These are phyloP conservation scores for Dunaliella primolecta DNA, from an alignment of 139 green algal genomes.

Conservation along the genomic window DNA sequence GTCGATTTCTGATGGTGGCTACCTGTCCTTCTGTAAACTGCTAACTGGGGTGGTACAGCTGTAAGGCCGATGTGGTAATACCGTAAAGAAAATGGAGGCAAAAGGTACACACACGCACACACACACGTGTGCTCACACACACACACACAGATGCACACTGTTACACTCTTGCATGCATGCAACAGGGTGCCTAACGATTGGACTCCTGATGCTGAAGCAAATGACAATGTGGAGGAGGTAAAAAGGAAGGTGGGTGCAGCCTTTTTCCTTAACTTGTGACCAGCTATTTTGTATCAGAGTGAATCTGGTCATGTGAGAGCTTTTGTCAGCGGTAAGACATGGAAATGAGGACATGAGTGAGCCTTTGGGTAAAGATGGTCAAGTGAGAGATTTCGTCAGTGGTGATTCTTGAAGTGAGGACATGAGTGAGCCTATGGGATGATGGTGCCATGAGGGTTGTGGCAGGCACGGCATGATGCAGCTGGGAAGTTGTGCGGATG, in stretches of 20 bases:
- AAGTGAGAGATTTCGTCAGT: not conserved
- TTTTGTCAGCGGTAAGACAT: too few species aligned
- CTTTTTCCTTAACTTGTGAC: not conserved
- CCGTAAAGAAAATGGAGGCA: not conserved
- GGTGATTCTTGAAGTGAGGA: too few species aligned
- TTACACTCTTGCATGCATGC: not conserved
- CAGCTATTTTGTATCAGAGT: not conserved
- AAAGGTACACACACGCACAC: not conserved
- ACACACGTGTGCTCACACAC: not conserved
- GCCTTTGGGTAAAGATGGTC: not conserved
- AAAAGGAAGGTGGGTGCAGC: conserved; percentile 55
- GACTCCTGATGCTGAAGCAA: conserved; percentile 40
- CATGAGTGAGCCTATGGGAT: too few species aligned
- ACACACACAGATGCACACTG: not conserved
- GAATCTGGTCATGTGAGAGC: not conserved
- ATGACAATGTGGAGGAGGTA: conserved; percentile 40
- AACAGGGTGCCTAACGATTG: conserved; percentile 44
- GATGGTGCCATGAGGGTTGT: too few species aligned
- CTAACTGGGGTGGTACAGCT: too few species aligned
- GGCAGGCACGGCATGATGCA: too few species aligned
- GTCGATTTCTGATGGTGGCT: too few species aligned
- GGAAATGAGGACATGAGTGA: too few species aligned
- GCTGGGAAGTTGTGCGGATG: too few species aligned
- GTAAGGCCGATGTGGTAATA: not conserved
- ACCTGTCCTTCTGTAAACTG: too few species aligned